phyloP scores from a whole-genome alignment of 495 filamentous ascomycete species.

The Cercophora sp. region DNA sequence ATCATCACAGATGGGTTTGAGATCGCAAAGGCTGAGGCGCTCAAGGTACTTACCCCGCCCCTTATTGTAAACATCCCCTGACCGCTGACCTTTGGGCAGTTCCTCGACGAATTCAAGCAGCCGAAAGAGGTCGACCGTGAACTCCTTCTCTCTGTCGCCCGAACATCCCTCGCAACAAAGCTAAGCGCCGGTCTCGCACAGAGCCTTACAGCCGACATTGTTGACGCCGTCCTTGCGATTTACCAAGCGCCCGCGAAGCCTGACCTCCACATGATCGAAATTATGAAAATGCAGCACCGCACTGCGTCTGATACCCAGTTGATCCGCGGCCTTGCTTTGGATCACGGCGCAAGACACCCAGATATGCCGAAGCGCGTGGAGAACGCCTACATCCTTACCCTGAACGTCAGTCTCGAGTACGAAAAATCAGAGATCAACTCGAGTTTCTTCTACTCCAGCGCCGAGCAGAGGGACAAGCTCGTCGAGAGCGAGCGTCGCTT shows the following conservation, averaged over 20 bases:
- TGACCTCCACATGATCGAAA: slow-evolving; percentile 98
- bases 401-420: slow-evolving; percentile 97
- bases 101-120: slow-evolving; percentile 92
- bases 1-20: slow-evolving; percentile 98
- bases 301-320: slow-evolving; percentile 93
- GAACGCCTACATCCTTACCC: slow-evolving; percentile 89
- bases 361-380: slow-evolving; percentile 97
- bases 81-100: no score
- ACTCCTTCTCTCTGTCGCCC: slow-evolving; percentile 86
- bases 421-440: slow-evolving; percentile 99
- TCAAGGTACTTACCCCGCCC: slow-evolving; percentile 59
- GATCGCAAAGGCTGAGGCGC: slow-evolving; percentile 85
- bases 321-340: slow-evolving; percentile 86
- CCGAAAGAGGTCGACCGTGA: slow-evolving; percentile 83
- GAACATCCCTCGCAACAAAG: slow-evolving; percentile 93
- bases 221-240: slow-evolving; percentile 93
- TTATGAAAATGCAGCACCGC: slow-evolving; percentile 99
- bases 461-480: slow-evolving; percentile 93
- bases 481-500: slow-evolving; percentile 96
- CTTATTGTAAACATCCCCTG: no score
- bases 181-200: slow-evolving; percentile 83
- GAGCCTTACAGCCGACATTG: slow-evolving; percentile 86
- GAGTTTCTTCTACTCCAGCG: slow-evolving; percentile 96
- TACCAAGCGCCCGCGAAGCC: slow-evolving; percentile 86
- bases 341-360: slow-evolving; percentile 94